Evolutionary conservation across 805 yeast species (phyloP).

Genomic region (Brettanomyces nanus): DNA sequence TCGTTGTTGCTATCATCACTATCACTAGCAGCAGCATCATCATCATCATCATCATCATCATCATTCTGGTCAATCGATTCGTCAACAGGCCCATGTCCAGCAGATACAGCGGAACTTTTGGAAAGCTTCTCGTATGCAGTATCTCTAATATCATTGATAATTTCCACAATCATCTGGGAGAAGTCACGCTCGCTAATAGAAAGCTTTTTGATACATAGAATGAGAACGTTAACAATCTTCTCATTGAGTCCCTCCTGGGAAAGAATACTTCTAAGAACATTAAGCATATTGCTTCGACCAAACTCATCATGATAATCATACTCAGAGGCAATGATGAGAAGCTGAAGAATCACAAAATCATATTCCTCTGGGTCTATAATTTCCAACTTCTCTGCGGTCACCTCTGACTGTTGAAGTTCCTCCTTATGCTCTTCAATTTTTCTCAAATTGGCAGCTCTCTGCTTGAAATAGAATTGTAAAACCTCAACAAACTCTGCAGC

Average conservation of each 20-base stretch:
- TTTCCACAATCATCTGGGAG: constrained; percentile 75
- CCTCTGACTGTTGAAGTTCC: constrained; percentile 11
- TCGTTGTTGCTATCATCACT: constrained; percentile 13
- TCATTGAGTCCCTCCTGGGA: constrained; percentile 51
- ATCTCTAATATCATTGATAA: constrained; percentile 78
- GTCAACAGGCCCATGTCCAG: constrained; percentile 13
- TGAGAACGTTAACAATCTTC: constrained; percentile 42
- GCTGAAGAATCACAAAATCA: constrained; percentile 69
- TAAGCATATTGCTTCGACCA: constrained; percentile 73
- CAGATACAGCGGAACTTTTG: background rate
- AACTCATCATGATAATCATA: constrained; percentile 87
- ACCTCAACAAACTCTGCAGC: constrained; percentile 59
- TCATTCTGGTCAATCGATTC: constrained; percentile 22
- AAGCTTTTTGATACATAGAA: constrained; percentile 58
- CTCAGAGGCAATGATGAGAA: constrained; percentile 54
- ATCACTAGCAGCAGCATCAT: constrained; percentile 3
- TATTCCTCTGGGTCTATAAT: constrained; percentile 45
- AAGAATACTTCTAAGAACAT: constrained; percentile 48
- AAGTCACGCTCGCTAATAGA: constrained; percentile 81
- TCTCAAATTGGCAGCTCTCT: constrained; percentile 29
- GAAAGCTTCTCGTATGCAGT: constrained; percentile 32
- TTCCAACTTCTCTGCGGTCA: constrained; percentile 15
- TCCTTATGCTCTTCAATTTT: constrained; percentile 18
- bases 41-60: constrained; percentile 21
- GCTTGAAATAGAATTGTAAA: constrained; percentile 47